Base-by-base conservation (phyloP, 2,329 filamentous ascomycete species). In the Penicillium brasilianum region DNA sequence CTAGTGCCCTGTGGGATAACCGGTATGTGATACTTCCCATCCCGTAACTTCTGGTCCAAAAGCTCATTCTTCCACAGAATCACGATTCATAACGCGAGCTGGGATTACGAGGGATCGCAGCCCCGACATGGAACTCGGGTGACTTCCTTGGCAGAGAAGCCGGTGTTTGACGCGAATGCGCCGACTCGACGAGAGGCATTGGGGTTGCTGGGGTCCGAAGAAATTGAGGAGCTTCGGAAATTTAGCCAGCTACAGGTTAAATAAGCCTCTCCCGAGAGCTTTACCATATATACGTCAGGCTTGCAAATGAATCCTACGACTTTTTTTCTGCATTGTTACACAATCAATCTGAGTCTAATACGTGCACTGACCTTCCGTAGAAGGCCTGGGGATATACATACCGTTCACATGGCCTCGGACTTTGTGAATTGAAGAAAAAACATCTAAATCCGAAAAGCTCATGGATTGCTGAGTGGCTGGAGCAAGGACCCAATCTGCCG, bases 81-180 rank as follows among this genome's bases (percentile, higher is more conserved):
- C 60, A 90, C 89, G 0, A 91, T 91, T 39, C 88, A 92, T 67
- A 91, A 90, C 63, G 89, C 88, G 0, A 88, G 85, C 68, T 92
- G 88, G 88, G 88, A 92, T 66, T 91, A 91, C 69, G 88, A 85
- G 36, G 87, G 87, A 1, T 82, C 78, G 20, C 81, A 90, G 70
- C 87, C 89, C 0, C 81, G 89, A 41, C 89, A 92, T 72, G 90
- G 90, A 2, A 92, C 89, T 0, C 81, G 90, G 30, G 89, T 92
- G 3, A 92, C 89, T 0, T 81, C 87, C 8, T 75, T 92, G 55
- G 90, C 88, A 0, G 90, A 92, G 78, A 88, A 88, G 79, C 90
- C 90, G 0, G 88, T 83, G 68, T 92, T 90, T 67, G 84, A 89
- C 56, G 76, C 84, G 0, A 78, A 82, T 10, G 89, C 89, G 1